phyloP scores from a whole-genome alignment of 2,329 filamentous ascomycete species.

The Penicillium janthinellum region DNA sequence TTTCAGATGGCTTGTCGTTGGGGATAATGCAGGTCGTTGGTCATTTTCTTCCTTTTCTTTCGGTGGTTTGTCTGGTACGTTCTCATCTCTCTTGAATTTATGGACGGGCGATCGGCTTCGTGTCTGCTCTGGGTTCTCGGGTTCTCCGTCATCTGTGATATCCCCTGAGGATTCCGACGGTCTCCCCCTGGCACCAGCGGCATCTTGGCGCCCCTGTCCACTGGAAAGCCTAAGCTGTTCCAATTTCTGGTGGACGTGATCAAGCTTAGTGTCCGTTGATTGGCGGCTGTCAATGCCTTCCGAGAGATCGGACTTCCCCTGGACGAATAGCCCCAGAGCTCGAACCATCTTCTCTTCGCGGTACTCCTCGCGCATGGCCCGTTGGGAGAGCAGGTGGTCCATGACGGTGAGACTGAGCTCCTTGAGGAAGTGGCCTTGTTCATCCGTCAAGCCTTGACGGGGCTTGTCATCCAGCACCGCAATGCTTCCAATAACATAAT shows the following conservation, averaged over 20 bases:
- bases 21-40: conserved; percentile 17
- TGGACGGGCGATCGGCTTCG: conserved; percentile 18
- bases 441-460: conserved; percentile 9
- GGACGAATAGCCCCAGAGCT: conserved; percentile 24
- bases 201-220: not conserved
- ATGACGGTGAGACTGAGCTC: conserved; percentile 25
- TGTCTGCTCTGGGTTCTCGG: not conserved
- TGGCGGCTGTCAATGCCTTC: conserved; percentile 20
- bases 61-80: not conserved
- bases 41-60: conserved; percentile 8
- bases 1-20: conserved; percentile 20
- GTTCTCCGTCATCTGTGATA: not conserved
- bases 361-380: conserved; percentile 24
- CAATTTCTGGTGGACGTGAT: conserved; percentile 12
- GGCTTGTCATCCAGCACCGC: conserved; percentile 22
- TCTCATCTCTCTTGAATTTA: conserved; percentile 10
- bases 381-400: conserved; percentile 23
- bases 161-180: not conserved
- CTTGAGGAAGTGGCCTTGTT: conserved; percentile 11
- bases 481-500: conserved; percentile 22
- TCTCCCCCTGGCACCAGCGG: not conserved
- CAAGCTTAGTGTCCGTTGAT: not conserved
- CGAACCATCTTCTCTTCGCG: conserved; percentile 27
- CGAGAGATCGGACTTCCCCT: conserved; percentile 22
- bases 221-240: conserved; percentile 13